Percentiles rank a stretch among this genome's conserved stretches.
Conservation (phyloP, 140 eudicot species). For the Stevia rebaudiana region DNA sequence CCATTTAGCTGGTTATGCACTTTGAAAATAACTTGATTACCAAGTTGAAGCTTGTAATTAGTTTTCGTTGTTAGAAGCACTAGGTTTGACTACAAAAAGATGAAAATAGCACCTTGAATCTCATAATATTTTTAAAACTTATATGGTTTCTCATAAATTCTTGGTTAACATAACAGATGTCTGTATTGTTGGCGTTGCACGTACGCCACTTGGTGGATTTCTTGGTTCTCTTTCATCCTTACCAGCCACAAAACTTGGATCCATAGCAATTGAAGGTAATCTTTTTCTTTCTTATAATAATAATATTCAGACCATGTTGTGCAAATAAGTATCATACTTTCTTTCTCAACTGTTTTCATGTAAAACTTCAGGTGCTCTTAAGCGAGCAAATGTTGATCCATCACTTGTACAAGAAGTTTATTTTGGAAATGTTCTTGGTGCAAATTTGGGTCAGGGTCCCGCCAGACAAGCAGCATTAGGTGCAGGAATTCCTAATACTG, state of each 20-base stretch:
- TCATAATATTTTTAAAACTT: too few species aligned
- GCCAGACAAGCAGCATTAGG: slow-evolving; percentile 97
- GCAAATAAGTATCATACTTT: background rate
- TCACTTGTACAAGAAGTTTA: slow-evolving; percentile 83
- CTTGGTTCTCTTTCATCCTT: too few species aligned
- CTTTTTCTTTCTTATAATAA: background rate
- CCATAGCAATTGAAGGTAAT: slow-evolving; percentile 80
- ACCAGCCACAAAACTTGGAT: slow-evolving; percentile 25
- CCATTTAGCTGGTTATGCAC: too few species aligned
- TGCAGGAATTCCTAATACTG: slow-evolving; percentile 84
- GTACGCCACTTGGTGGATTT: too few species aligned
- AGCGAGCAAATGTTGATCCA: slow-evolving; percentile 89
- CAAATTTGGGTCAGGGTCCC: slow-evolving; percentile 96
- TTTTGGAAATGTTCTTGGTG: slow-evolving; percentile 92
- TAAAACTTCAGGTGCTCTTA: slow-evolving; percentile 62
- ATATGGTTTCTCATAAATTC: too few species aligned
- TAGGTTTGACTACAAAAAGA: too few species aligned
- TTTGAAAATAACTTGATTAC: too few species aligned
- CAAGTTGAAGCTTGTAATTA: too few species aligned
- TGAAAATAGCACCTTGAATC: too few species aligned
- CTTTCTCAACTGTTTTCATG: slow-evolving; percentile 11
- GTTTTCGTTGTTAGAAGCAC: too few species aligned
- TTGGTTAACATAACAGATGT: too few species aligned
- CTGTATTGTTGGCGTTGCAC: too few species aligned
- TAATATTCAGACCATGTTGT: background rate